Evolutionary conservation across 2,329 filamentous ascomycete species (phyloP).

Genomic region (Sporothrix variecibatus): DNA sequence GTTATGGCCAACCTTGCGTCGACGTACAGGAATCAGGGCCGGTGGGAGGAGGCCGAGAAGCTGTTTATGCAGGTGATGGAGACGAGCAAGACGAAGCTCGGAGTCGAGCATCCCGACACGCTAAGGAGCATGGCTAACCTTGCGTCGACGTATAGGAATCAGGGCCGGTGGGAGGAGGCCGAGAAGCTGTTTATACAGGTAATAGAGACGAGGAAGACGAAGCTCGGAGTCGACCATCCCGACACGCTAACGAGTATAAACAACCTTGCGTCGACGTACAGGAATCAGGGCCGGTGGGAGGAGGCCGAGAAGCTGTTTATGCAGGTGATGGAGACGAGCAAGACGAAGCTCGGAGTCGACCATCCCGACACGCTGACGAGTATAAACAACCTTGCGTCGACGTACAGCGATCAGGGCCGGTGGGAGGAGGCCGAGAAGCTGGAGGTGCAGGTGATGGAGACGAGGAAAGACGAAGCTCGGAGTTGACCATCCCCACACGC

Average conservation of each 20-base stretch:
- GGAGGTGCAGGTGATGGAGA: neutral
- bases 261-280: neutral
- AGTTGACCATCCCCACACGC: neutral
- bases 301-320: constrained; percentile 27
- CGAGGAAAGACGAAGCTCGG: constrained; percentile 3
- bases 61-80: too few species aligned
- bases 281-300: constrained; percentile 20
- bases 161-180: constrained; percentile 1
- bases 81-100: neutral
- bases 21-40: neutral
- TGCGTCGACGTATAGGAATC: neutral
- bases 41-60: constrained; percentile 5
- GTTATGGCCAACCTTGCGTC: neutral
- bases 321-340: constrained; percentile 4
- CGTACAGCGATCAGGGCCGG: neutral
- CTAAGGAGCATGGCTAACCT: neutral
- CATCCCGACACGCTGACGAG: constrained; percentile 16
- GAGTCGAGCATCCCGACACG: constrained; percentile 1
- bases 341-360: neutral
- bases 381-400: constrained; percentile 11
- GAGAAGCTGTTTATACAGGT: neutral
- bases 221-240: constrained; percentile 12
- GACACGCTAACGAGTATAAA: neutral
- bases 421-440: neutral
- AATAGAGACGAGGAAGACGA: neutral